A percentile compares a stretch with the other conserved stretches of the same genome.
Evolutionary conservation across 163 green algal genomes (phyloP).

Genomic region (Scenedesmus sp.): DNA sequence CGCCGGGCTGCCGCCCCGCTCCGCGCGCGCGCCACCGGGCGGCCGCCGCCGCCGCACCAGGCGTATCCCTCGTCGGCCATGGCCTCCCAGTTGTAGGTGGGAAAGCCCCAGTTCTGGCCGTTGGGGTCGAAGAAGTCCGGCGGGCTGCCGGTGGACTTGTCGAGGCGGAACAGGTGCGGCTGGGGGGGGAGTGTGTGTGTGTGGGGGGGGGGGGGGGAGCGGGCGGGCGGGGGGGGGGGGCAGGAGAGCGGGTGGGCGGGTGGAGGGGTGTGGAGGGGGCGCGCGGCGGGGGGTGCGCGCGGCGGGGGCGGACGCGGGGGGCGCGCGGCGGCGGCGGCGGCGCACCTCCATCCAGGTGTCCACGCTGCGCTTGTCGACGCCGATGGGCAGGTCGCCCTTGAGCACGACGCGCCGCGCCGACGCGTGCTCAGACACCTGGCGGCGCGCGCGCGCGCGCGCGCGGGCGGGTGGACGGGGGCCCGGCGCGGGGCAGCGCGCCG

Average conservation of each 20-base stretch:
- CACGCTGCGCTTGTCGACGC: slow-evolving; percentile 92
- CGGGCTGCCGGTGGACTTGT: slow-evolving; percentile 86
- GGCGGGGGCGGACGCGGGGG: too few species aligned
- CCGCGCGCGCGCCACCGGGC: too few species aligned
- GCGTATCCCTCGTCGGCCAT: slow-evolving; percentile 74
- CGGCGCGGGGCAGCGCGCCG: too few species aligned
- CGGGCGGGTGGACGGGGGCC: too few species aligned
- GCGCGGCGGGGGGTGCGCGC: too few species aligned
- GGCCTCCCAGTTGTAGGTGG: slow-evolving; percentile 97
- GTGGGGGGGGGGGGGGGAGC: too few species aligned
- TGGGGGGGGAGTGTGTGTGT: slow-evolving; percentile 26
- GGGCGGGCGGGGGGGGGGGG: too few species aligned
- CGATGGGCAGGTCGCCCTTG: slow-evolving; percentile 97
- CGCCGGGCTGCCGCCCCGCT: too few species aligned
- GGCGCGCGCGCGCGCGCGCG: not conserved
- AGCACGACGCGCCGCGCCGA: slow-evolving; percentile 75
- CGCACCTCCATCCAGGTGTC: slow-evolving; percentile 86
- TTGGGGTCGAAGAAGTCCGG: slow-evolving; percentile 90
- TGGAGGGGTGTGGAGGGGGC: too few species aligned
- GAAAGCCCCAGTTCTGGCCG: slow-evolving; percentile 98
- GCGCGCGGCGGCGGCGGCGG: too few species aligned
- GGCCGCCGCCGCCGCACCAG: slow-evolving; percentile 5
- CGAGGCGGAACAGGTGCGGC: slow-evolving; percentile 90
- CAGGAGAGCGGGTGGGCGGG: too few species aligned
- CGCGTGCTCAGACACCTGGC: slow-evolving; percentile 68